These are phyloP conservation scores for Paraphoma chrysanthemicola DNA, from an alignment of 2,329 filamentous ascomycete species.

Conservation along the genomic window DNA sequence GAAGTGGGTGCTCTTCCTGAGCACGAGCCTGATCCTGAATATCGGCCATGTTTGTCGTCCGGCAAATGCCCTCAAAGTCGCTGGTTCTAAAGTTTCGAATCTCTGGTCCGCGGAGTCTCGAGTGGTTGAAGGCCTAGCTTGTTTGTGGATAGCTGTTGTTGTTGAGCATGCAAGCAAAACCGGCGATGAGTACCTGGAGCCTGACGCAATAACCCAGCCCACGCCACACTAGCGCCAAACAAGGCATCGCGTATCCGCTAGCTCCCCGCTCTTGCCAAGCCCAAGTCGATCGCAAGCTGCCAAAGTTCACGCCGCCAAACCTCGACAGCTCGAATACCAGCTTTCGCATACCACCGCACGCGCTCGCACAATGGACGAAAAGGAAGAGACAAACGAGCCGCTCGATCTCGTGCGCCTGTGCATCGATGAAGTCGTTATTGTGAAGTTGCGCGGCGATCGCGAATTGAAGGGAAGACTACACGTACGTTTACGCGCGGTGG, in stretches of 20 bases:
- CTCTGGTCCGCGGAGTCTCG: background rate
- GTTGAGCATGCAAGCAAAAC: constrained; percentile 2
- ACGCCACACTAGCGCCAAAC: constrained; percentile 3
- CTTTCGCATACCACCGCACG: constrained; percentile 1
- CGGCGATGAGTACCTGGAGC: constrained; percentile 1
- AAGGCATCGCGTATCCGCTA: constrained; percentile 1
- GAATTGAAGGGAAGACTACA: constrained; percentile 95
- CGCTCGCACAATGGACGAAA: constrained; percentile 75
- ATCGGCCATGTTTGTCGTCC: constrained; percentile 34
- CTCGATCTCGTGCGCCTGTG: constrained; percentile 94
- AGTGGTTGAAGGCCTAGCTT: background rate
- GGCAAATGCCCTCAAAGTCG: background rate
- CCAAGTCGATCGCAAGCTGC: constrained; percentile 21
- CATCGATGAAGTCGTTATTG: constrained; percentile 94
- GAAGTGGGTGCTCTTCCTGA: constrained; percentile 55
- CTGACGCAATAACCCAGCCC: constrained; percentile 22
- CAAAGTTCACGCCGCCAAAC: constrained; percentile 22
- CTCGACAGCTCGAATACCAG: constrained; percentile 15
- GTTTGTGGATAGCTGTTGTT: constrained; percentile 2
- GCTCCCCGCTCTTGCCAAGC: constrained; percentile 22
- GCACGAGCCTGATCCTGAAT: constrained; percentile 28
- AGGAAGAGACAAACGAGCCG: constrained; percentile 82
- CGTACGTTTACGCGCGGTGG: constrained; percentile 58
- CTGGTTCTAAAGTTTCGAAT: background rate
- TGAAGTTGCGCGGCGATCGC: constrained; percentile 93